These are phyloP conservation scores for Solanum etuberosum DNA, from an alignment of 257 asterid species.

Conservation along the genomic window DNA sequence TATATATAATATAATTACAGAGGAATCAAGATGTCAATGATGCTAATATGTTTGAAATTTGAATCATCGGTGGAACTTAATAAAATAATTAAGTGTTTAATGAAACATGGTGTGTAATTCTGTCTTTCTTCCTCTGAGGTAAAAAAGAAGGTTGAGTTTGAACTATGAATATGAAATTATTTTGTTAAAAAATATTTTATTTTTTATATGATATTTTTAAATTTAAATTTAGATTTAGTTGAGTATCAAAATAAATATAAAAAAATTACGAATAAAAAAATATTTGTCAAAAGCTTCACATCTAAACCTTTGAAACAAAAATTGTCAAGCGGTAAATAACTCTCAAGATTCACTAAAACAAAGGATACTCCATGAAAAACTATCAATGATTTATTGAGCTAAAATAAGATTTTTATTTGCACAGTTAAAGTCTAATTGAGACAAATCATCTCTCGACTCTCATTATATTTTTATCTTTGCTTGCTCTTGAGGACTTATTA, in stretches of 20 bases:
- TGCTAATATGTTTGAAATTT: background rate
- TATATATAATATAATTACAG: no score
- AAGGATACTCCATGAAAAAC: background rate
- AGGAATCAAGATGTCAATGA: background rate
- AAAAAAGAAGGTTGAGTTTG: background rate
- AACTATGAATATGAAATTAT: background rate
- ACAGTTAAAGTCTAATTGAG: background rate
- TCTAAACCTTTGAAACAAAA: background rate
- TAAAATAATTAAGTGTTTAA: background rate
- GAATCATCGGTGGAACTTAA: background rate
- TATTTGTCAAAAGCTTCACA: background rate
- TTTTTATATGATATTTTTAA: no score
- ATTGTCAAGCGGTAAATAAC: rapidly evolving
- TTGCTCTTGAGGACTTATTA: background rate
- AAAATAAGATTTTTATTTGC: background rate
- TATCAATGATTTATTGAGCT: background rate
- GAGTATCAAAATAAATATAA: background rate
- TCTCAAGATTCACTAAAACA: background rate
- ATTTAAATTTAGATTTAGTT: no score
- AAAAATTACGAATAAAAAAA: background rate
- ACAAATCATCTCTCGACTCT: background rate
- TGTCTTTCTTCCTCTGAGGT: no score
- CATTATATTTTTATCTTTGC: background rate
- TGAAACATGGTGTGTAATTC: background rate
- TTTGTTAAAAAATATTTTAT: background rate